Evolutionary conservation across 1,284 basidiomycete genomes (phyloP).

Genomic region (Ustilago loliicola): DNA sequence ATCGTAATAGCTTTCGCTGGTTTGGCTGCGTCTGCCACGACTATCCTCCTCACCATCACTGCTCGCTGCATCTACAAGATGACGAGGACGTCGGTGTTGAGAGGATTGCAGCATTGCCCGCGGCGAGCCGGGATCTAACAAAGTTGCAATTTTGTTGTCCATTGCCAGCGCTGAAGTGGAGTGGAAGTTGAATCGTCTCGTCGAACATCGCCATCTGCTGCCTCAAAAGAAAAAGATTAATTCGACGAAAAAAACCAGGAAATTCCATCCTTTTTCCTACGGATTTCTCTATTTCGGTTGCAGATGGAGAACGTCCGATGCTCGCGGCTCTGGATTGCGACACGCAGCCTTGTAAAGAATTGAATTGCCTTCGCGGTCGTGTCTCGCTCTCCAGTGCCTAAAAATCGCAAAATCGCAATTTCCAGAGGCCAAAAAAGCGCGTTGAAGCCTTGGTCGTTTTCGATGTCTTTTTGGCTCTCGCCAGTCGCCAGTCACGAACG

Average conservation of each 20-base stretch:
- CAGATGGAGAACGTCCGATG: slow-evolving; percentile 31
- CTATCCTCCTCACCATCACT: neutral
- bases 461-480: slow-evolving; percentile 16
- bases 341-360: slow-evolving; percentile 19
- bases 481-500: slow-evolving; percentile 42
- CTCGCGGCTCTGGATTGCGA: slow-evolving; percentile 39
- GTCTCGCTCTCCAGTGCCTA: slow-evolving; percentile 11
- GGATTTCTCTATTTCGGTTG: slow-evolving; percentile 7
- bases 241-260: slow-evolving; percentile 1
- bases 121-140: slow-evolving; percentile 15
- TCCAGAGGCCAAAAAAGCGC: slow-evolving; percentile 13
- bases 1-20: no score
- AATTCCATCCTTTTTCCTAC: slow-evolving; percentile 9
- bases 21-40: neutral
- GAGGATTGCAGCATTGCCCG: neutral
- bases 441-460: slow-evolving; percentile 22
- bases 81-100: neutral
- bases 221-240: neutral
- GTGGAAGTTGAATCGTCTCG: slow-evolving; percentile 8
- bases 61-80: neutral
- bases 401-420: neutral
- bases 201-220: slow-evolving; percentile 4
- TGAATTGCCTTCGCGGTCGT: slow-evolving; percentile 4
- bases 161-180: neutral
- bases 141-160: neutral